Evolutionary conservation across 495 filamentous ascomycete genomes (phyloP).

Genomic region (Aspergillus baeticus): DNA sequence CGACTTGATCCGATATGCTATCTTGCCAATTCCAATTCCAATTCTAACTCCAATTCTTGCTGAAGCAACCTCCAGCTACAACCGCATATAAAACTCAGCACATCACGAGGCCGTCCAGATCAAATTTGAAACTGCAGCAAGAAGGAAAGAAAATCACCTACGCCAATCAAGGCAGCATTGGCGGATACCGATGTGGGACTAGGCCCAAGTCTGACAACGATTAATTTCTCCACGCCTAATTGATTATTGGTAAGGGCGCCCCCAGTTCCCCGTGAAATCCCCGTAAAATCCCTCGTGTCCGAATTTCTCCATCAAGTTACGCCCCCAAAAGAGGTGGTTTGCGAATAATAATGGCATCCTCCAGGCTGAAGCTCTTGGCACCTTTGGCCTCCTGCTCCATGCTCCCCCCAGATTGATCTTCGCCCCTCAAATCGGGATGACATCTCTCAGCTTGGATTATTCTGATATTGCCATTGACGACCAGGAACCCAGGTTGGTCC

Average conservation of each 20-base stretch:
- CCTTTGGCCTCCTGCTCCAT: background rate
- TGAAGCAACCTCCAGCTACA: no score
- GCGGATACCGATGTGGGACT: conserved; percentile 23
- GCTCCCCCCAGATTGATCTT: conserved; percentile 2
- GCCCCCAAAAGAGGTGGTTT: background rate
- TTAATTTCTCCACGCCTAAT: background rate
- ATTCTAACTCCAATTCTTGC: no score
- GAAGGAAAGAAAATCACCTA: background rate
- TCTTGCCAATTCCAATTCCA: no score
- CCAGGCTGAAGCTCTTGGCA: no score
- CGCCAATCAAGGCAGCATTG: conserved; percentile 12
- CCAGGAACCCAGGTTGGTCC: background rate
- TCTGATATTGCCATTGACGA: background rate
- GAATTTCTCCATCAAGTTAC: background rate
- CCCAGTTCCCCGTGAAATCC: conserved; percentile 5
- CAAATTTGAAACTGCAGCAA: background rate
- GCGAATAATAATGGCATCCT: no score
- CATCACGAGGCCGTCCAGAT: conserved; percentile 13
- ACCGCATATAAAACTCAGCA: background rate
- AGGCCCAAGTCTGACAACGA: background rate
- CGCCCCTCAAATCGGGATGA: background rate
- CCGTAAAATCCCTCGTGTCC: conserved; percentile 4
- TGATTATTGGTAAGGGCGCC: no score
- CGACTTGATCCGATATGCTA: no score
- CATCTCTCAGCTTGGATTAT: background rate